Evolutionary conservation across 306 rosid genomes (phyloP).

Genomic region (Luffa aegyptiaca): DNA sequence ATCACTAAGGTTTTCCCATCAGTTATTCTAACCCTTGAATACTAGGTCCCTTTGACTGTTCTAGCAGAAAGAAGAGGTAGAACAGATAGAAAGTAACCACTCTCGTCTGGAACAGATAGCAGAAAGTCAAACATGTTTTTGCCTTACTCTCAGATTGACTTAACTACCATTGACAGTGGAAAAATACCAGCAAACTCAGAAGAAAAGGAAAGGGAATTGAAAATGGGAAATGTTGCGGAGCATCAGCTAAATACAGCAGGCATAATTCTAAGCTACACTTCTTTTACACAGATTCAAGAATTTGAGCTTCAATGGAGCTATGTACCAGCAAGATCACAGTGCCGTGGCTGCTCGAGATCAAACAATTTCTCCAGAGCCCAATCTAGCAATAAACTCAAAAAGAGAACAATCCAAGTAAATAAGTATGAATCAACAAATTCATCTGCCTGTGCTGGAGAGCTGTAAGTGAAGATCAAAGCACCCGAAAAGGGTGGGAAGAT

Average conservation of each 20-base stretch:
- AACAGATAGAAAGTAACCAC: not conserved
- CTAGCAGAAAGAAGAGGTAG: not conserved
- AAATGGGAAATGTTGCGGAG: constrained; percentile 6
- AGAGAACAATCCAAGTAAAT: constrained; percentile 31
- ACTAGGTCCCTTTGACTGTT: not conserved
- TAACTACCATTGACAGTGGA: not conserved
- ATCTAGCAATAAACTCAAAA: constrained; percentile 43
- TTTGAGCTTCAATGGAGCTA: not conserved
- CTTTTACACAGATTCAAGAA: constrained; percentile 7
- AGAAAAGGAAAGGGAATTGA: not conserved
- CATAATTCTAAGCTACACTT: constrained; percentile 3
- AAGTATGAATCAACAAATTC: constrained; percentile 62
- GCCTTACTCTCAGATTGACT: not conserved
- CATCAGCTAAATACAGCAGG: not conserved
- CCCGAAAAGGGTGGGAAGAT: constrained; percentile 19
- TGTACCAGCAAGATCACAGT: not conserved
- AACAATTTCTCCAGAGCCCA: constrained; percentile 34
- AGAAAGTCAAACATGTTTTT: not conserved
- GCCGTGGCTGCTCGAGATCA: not conserved
- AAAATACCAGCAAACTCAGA: not conserved
- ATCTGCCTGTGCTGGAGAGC: constrained; percentile 25
- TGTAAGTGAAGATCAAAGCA: constrained; percentile 19
- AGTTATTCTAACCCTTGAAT: not conserved
- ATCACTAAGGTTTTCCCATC: not conserved
- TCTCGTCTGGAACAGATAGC: no score